Percentiles rank a stretch among this genome's conserved stretches.
phyloP scores from a whole-genome alignment of 2,329 filamentous ascomycete genomes.

The Graphiopsis chlorocephala region DNA sequence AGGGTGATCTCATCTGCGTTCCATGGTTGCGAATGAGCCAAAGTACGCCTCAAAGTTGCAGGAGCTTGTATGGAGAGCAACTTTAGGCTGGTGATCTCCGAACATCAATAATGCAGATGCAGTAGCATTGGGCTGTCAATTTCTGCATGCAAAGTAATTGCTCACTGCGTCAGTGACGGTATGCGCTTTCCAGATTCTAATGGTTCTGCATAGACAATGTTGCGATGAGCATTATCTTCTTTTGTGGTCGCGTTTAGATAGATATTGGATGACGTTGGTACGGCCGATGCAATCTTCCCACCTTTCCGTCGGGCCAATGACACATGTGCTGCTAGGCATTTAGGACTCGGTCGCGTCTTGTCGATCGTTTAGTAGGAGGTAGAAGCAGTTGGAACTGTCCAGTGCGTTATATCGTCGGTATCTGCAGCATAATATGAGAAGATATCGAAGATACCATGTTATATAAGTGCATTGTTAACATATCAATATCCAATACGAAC shows the following conservation, averaged over 20 bases:
- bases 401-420: not conserved
- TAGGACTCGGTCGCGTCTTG: not conserved
- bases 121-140: not conserved
- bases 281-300: not conserved
- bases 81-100: not conserved
- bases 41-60: constrained; percentile 9
- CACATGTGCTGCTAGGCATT: not conserved
- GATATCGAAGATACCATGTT: not conserved
- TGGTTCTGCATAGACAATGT: not conserved
- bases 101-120: not conserved
- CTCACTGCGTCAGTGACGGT: not conserved
- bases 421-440: not conserved
- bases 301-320: not conserved
- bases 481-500: not conserved
- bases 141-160: not conserved
- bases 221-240: no score
- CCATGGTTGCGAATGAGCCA: not conserved
- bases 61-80: constrained; percentile 7
- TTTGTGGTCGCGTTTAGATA: not conserved
- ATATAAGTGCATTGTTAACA: not conserved
- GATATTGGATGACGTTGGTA: not conserved
- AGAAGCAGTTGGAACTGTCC: not conserved
- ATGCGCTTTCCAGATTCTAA: not conserved
- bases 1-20: not conserved
- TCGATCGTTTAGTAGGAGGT: not conserved